Percentiles rank a stretch among this genome's conserved stretches.
Evolutionary conservation across 345 rosid species (phyloP).

Genomic region (Salix arbutifolia): DNA sequence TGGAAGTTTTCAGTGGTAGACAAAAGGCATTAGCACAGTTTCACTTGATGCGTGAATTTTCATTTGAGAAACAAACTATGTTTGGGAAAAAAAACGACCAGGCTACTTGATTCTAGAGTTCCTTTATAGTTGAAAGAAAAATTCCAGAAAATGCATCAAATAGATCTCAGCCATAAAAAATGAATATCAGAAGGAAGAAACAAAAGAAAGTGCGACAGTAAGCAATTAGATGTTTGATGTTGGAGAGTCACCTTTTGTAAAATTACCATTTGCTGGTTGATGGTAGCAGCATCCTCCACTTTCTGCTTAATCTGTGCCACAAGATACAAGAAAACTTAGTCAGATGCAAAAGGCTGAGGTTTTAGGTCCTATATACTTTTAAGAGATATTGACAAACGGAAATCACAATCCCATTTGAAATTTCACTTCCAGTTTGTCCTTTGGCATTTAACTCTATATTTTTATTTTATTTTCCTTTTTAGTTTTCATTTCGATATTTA

Average conservation of each 20-base stretch:
- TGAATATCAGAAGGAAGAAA: not conserved
- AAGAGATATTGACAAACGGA: not conserved
- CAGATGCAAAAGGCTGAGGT: not conserved
- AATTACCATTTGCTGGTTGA: constrained; percentile 37
- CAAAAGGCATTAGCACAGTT: not conserved
- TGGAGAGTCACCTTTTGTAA: constrained; percentile 50
- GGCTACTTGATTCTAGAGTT: not conserved
- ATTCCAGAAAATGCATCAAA: not conserved
- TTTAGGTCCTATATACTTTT: not conserved
- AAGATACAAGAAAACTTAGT: constrained; percentile 8
- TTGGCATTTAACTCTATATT: not conserved
- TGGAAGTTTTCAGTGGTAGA: not conserved
- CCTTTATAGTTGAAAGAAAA: not conserved
- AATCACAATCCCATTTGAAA: not conserved
- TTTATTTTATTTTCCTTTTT: not conserved
- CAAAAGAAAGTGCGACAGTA: not conserved
- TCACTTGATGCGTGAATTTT: no score
- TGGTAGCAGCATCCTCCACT: constrained; percentile 28
- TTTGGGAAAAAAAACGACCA: not conserved
- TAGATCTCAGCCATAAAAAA: not conserved
- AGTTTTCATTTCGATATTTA: not conserved
- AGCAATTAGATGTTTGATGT: not conserved
- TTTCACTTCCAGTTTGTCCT: not conserved
- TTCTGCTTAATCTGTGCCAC: constrained; percentile 51
- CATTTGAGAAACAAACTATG: not conserved